Evolutionary conservation across 2,329 filamentous ascomycete genomes (phyloP).

Genomic region (Fusarium siculi): DNA sequence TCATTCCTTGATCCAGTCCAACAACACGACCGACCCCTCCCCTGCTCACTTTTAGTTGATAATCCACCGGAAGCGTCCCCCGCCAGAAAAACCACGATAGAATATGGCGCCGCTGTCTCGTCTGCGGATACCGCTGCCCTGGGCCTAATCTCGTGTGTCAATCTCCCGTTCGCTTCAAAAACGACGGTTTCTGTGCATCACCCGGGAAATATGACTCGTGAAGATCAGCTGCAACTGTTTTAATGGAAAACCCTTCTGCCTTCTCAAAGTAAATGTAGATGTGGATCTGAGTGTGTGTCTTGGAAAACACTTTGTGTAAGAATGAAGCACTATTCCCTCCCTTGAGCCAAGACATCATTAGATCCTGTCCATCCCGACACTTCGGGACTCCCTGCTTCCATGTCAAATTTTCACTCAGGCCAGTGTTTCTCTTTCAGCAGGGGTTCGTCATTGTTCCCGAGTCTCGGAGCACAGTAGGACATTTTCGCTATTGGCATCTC

Average conservation of each 20-base stretch:
- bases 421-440: slow-evolving; percentile 8
- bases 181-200: background rate
- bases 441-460: slow-evolving; percentile 10
- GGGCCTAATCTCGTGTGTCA: slow-evolving; percentile 30
- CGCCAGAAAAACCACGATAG: slow-evolving; percentile 21
- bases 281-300: background rate
- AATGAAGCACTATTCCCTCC: background rate
- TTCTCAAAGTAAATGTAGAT: background rate
- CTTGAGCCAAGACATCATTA: slow-evolving; percentile 4
- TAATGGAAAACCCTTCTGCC: background rate
- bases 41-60: slow-evolving; percentile 11
- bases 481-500: background rate
- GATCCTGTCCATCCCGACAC: slow-evolving; percentile 27
- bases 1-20: background rate
- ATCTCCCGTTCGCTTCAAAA: slow-evolving; percentile 30
- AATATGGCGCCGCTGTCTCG: slow-evolving; percentile 13
- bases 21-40: slow-evolving; percentile 8
- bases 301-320: background rate
- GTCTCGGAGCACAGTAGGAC: background rate
- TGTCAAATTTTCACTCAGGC: slow-evolving; percentile 1
- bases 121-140: slow-evolving; percentile 24
- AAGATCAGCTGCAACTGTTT: background rate
- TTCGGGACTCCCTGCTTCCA: slow-evolving; percentile 35
- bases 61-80: slow-evolving; percentile 35
- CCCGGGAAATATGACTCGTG: background rate